Evolutionary conservation across 345 rosid species (phyloP).

Genomic region (Salix viminalis): DNA sequence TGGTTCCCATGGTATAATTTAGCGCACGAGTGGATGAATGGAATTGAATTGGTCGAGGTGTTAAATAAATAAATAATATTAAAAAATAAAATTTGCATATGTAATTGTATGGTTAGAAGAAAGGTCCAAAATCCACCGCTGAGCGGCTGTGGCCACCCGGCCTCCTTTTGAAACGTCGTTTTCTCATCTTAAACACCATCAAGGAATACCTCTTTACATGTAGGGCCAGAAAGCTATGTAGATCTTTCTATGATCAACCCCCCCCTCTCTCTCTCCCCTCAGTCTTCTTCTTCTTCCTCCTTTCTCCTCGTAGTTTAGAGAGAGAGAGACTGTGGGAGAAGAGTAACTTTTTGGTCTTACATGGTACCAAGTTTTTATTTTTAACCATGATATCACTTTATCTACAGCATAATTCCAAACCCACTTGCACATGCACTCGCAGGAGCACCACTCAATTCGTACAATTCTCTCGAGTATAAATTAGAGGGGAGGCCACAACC

Average conservation of each 20-base stretch:
- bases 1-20: too few relatives aligned
- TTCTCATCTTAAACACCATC: slow-evolving; percentile 47
- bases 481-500: slow-evolving; percentile 4
- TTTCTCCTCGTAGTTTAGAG: background rate
- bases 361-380: background rate
- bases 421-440: background rate
- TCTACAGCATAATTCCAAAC: background rate
- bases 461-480: slow-evolving; percentile 26
- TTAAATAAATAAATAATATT: background rate
- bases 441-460: slow-evolving; percentile 28
- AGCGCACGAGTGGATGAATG: too few relatives aligned
- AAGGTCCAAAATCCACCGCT: slow-evolving; percentile 56
- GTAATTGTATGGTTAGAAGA: slow-evolving; percentile 20
- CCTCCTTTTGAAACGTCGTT: slow-evolving; percentile 15
- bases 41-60: background rate
- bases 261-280: background rate
- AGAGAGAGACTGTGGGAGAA: background rate
- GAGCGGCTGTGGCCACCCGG: slow-evolving; percentile 45
- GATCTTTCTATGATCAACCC: slow-evolving; percentile 28
- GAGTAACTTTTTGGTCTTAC: background rate
- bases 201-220: slow-evolving; percentile 25
- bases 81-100: background rate
- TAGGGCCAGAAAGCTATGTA: slow-evolving; percentile 45
- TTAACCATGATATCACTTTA: background rate
- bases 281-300: background rate